Evolutionary conservation across 2,329 filamentous ascomycete genomes (phyloP), one percentile per base, ranked within the genome.

Genomic region (Didymella keratinophila): DNA sequence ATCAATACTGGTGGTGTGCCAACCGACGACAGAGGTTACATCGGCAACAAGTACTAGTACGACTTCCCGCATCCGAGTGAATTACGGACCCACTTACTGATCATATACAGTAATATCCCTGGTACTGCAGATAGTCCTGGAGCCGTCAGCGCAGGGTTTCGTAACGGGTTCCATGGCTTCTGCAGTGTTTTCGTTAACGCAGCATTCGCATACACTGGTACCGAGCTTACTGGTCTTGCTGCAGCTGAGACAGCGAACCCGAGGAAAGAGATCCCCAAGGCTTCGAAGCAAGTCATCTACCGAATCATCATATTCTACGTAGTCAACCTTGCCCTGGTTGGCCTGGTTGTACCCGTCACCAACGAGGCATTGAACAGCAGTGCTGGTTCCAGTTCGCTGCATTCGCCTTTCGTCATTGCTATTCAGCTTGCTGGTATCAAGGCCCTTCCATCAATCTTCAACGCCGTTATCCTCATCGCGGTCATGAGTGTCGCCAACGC

Each of bases 331-430:
- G 73, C 78, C 56, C 69, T 80, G 32, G 67, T 80, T 28, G 78
- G 78, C 20, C 69, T 80, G 1, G 68, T 78, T 21, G 71, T 80
- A 9, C 76, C 75, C 9, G 69, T 71, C 21, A 66, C 74, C 58
- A 66, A 61, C 46, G 44, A 36, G 36, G 52, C 45, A 16, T 21
- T 56, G 37, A 56, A 48, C 12, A 21, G 45, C 30, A 48, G 37
- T 39, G 52, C 52, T 39, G 52, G 45, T 11, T 20, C 52, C 28
- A 42, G 34, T 20, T 56, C 42, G 67, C 68, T 63, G 72, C 65
- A 69, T 77, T 86, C 84, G 0, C 88, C 88, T 0, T 89, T 89
- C 67, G 87, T 90, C 48, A 84, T 90, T 58, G 85, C 86, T 18
- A 87, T 88, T 57, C 74, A 83, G 58, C 80, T 86, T 51, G 86